Evolutionary conservation across 164 flowering plant genomes (phyloP).

Genomic region (Umbellularia californica): DNA sequence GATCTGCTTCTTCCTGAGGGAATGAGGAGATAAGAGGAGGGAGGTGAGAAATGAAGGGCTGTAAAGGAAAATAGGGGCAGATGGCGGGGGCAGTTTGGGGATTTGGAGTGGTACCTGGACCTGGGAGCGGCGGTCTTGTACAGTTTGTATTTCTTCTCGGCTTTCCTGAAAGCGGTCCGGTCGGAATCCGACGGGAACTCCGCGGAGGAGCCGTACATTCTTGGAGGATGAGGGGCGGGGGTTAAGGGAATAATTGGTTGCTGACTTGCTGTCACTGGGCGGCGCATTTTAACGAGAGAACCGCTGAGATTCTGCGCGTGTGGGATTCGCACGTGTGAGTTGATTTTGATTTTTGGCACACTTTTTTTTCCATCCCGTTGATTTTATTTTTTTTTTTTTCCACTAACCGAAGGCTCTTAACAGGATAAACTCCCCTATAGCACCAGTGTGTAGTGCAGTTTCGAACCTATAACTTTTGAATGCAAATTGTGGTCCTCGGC

Average conservation of each 20-base stretch:
- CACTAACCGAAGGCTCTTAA: too few relatives aligned
- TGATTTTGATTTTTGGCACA: background rate
- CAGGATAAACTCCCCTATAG: too few relatives aligned
- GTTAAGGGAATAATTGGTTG: background rate
- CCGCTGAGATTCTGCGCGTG: background rate
- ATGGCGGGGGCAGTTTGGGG: background rate
- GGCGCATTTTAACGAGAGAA: background rate
- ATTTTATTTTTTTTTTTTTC: background rate
- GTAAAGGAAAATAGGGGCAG: background rate
- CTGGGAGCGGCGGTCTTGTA: slow-evolving; percentile 45
- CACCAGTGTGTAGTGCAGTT: too few relatives aligned
- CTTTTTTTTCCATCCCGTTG: too few relatives aligned
- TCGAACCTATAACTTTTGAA: too few relatives aligned
- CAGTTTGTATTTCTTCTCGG: slow-evolving; percentile 96
- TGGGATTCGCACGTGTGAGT: background rate
- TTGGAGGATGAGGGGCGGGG: background rate
- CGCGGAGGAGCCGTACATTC: slow-evolving; percentile 55
- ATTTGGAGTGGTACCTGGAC: slow-evolving; percentile 28
- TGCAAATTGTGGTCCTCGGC: too few relatives aligned
- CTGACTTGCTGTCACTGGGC: background rate
- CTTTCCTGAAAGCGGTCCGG: slow-evolving; percentile 73
- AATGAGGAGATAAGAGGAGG: background rate
- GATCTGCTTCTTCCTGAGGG: slow-evolving; percentile 2
- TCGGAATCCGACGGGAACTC: slow-evolving; percentile 41
- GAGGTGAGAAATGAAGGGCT: background rate